Evolutionary conservation across 2,329 filamentous ascomycete genomes (phyloP).

Genomic region (Phialophora expanda): DNA sequence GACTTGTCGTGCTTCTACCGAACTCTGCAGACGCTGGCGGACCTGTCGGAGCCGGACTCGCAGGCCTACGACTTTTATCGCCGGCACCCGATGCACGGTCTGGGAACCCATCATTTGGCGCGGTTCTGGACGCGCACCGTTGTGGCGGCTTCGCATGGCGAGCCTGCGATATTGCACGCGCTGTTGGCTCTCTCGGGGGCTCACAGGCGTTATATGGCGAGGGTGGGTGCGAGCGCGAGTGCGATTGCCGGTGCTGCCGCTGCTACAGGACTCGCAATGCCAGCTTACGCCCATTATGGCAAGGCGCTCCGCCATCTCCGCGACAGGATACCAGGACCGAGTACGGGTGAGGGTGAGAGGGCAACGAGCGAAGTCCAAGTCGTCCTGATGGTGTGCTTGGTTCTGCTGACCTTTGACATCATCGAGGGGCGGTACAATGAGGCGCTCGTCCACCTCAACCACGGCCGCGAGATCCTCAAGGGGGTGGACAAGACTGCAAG

Average conservation of each 20-base stretch:
- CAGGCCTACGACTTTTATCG: constrained; percentile 21
- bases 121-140: constrained; percentile 24
- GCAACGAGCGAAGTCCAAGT: neutral
- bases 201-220: constrained; percentile 15
- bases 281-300: constrained; percentile 15
- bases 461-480: constrained; percentile 18
- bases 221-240: neutral
- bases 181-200: constrained; percentile 21
- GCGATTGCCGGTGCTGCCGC: neutral
- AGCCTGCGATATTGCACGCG: constrained; percentile 20
- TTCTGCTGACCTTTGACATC: constrained; percentile 23
- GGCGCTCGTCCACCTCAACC: constrained; percentile 17
- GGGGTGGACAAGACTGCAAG: neutral
- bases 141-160: constrained; percentile 15
- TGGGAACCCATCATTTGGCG: constrained; percentile 18
- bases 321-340: constrained; percentile 1
- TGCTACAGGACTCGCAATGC: neutral
- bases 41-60: constrained; percentile 16
- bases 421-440: constrained; percentile 22
- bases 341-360: neutral
- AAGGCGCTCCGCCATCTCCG: constrained; percentile 9
- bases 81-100: constrained; percentile 17
- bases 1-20: constrained; percentile 19
- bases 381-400: constrained; percentile 21
- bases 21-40: constrained; percentile 13